Conservation (phyloP, 176 grass and related monocot species). For the Typha latifolia region DNA sequence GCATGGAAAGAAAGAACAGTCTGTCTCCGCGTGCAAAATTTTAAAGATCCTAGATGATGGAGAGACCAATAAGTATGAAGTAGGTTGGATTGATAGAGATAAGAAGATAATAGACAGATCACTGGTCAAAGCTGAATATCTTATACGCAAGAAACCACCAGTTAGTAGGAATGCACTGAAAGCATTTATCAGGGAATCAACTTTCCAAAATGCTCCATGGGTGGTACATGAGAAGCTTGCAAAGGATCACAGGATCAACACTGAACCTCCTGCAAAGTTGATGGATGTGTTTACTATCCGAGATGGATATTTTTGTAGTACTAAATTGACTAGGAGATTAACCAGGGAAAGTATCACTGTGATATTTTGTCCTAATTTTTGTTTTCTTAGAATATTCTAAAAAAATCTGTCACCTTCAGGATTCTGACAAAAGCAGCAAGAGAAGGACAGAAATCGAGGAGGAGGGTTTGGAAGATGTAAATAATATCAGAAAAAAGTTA, state of each 20-base stretch:
- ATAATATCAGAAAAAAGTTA: too few relatives aligned
- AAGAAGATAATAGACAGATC: constrained; percentile 48
- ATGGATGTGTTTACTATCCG: too few relatives aligned
- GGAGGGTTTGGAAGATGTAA: too few relatives aligned
- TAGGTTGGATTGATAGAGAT: constrained; percentile 67
- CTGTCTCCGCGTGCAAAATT: constrained; percentile 56
- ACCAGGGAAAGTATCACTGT: too few relatives aligned
- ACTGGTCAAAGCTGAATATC: constrained; percentile 47
- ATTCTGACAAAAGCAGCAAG: constrained; percentile 16
- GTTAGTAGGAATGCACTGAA: constrained; percentile 47
- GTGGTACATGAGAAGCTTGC: constrained; percentile 62
- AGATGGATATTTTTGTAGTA: too few relatives aligned
- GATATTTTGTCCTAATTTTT: too few relatives aligned
- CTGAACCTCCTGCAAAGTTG: too few relatives aligned
- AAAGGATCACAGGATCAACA: neutral
- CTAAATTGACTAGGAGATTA: too few relatives aligned
- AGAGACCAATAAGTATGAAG: constrained; percentile 34
- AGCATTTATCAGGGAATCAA: constrained; percentile 63
- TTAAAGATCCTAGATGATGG: constrained; percentile 47
- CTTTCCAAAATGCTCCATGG: constrained; percentile 61
- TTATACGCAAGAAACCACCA: constrained; percentile 52
- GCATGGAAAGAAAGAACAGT: constrained; percentile 54
- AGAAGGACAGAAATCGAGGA: constrained; percentile 35
- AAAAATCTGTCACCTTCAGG: too few relatives aligned
- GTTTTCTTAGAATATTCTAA: too few relatives aligned